Base-by-base conservation (phyloP, 768 basidiomycete genomes). In the Sutorius australiensis region DNA sequence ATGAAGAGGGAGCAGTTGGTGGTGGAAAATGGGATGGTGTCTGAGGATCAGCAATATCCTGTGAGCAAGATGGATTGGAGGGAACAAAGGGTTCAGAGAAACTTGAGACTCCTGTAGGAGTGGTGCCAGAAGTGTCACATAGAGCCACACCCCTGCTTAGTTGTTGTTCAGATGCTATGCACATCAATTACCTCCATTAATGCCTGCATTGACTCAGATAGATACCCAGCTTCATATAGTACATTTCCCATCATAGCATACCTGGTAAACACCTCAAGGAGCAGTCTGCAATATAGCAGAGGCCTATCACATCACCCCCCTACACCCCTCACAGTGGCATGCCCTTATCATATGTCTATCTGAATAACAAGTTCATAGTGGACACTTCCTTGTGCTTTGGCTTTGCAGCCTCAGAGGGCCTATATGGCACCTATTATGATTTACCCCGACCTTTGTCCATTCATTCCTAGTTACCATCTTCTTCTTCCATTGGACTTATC, bases 311-410 rank as follows among this genome's bases (percentile, higher is more conserved):
- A 72, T 63, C 0, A 57, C 76, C 0, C 73, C 71, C 0, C 38
- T 73, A 0, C 57, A 62, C 10, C 63, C 54, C 0, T 58, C 58
- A 0, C 76, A 77, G 36, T 78, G 73, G 74, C 72, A 75, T 0
- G 71, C 65, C 0, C 30, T 66, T 0, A 68, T 75, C 0, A 61
- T 76, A 0, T 42, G 63, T 0, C 50, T 73, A 0, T n/a, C n/a
- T n/a, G n/a, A 24, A 24, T 0, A 44, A 55, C 32, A 0, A 19
- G 0, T 47, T 44, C 1, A 6, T 34, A 2, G 6, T 51, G 0
- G 33, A 47, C 45, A 72, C 46, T 48, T 27, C 49, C 0, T 60
- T 65, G 6, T 54, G 59, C 5, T 75, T 75, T n/a, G 62, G 71
- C 0, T 52, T 64, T 0, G 33, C 6, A 33, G 32, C 32, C 4